Evolutionary conservation across 192 early-diverging fungal genomes (phyloP), one percentile per base, ranked within the genome.

Genomic region (Backusella liffmaniae): DNA sequence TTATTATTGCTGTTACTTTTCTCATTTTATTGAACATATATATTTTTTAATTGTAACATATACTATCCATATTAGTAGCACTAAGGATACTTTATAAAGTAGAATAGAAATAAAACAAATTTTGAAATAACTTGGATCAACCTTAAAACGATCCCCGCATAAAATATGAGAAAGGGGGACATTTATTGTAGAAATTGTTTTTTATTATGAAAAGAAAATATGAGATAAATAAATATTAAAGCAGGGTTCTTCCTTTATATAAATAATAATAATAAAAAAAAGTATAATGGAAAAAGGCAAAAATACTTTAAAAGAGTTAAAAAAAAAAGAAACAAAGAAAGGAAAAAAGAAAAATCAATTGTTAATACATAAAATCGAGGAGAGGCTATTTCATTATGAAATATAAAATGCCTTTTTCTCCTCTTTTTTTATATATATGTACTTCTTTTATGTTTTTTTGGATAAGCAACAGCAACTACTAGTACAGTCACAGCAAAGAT

Each of bases 41-140:
- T 29, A 3, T 29, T n/a, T 6, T 49, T 18, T 49, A 49, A 5
- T 6, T 1, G n/a, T 7, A n/a, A 49, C 0, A 49, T 49, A 49
- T 6, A 18, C 5, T 5, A 49, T 44, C 42, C 3, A 49, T n/a
- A 5, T n/a, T 49, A 1, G 4, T 49, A 49, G 16, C 0, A 49
- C n/a, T 49, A n/a, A 49, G 3, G 13, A 0, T 49, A 49, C 16
- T n/a, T 49, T 21, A 21, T 1, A 18, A 49, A n/a, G 18, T n/a
- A 49, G 15, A 44, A 10, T 21, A 49, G 46, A 59, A 26, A 9
- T 4, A 59, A 26, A 62, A 62, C 26, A 62, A 0, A 62, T 8
- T 62, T 62, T 62, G 56, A 30, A 62, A 62, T 62, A 62, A 23
- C 56, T 62, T 62, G 26, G 56, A 62, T 59, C 53, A 59, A 59